A percentile compares a stretch with the other conserved stretches of the same genome.
Evolutionary conservation across 352 stramenopile genomes (phyloP).

Genomic region (Pythium dissimile): DNA sequence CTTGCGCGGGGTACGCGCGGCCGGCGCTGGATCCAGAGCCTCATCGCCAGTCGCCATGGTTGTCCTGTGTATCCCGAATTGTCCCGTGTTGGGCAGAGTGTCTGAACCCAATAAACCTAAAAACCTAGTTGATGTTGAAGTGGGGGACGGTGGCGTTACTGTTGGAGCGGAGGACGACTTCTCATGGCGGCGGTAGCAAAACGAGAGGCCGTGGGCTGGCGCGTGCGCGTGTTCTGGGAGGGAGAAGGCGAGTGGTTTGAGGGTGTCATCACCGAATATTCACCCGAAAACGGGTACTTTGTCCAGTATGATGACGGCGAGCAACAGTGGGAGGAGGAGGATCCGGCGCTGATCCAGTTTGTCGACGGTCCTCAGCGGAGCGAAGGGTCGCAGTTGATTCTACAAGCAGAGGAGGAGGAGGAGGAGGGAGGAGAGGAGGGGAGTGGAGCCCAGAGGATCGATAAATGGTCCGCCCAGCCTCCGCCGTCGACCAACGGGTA

Average conservation of each 20-base stretch:
- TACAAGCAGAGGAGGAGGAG: neutral
- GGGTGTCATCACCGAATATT: conserved; percentile 38
- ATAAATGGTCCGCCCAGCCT: conserved; percentile 17
- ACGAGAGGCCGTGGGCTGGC: conserved; percentile 30
- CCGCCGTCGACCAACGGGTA: conserved; percentile 13
- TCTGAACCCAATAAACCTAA: neutral
- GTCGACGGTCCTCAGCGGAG: neutral
- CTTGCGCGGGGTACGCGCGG: neutral
- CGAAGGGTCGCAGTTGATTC: conserved; percentile 1
- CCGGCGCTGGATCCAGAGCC: too few species aligned
- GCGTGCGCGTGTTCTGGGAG: conserved; percentile 70
- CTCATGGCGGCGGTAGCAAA: conserved; percentile 4
- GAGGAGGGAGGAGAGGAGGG: neutral
- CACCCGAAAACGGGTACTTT: conserved; percentile 39
- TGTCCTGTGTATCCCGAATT: neutral
- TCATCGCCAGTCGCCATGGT: too few species aligned
- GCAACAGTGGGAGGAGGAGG: conserved; percentile 62
- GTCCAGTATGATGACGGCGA: conserved; percentile 76
- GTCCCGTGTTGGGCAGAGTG: neutral
- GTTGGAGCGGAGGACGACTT: neutral
- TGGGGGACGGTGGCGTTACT: neutral
- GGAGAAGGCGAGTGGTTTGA: conserved; percentile 65
- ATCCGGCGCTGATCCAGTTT: conserved; percentile 20
- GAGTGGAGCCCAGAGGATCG: too few species aligned
- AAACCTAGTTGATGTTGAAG: conserved; percentile 9